phyloP scores from a whole-genome alignment of 179 eudicot genomes.

The Spergularia azorica region DNA sequence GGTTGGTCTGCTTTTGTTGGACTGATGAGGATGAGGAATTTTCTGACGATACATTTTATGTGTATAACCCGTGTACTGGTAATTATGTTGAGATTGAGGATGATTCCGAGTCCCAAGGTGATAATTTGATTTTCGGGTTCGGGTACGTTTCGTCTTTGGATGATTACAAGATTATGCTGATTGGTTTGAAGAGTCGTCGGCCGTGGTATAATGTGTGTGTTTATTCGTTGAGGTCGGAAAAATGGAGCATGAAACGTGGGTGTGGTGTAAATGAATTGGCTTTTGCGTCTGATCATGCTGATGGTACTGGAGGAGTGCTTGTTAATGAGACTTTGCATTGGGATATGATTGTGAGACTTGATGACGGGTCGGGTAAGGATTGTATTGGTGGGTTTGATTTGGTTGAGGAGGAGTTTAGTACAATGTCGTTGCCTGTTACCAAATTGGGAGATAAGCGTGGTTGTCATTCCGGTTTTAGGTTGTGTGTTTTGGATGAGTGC shows the following conservation, averaged over 20 bases:
- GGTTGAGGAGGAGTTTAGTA: background rate
- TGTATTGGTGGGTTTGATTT: slow-evolving; percentile 10
- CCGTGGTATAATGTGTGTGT: background rate
- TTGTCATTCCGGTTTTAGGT: too few relatives aligned
- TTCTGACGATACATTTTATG: background rate
- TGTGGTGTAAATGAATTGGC: background rate
- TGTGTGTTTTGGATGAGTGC: background rate
- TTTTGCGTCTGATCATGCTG: background rate
- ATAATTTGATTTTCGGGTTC: slow-evolving; percentile 3
- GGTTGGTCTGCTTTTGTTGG: too few relatives aligned
- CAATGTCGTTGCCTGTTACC: background rate
- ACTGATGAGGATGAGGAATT: too few relatives aligned
- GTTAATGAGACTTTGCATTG: slow-evolving; percentile 11
- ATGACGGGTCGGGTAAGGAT: too few relatives aligned
- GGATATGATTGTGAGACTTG: background rate
- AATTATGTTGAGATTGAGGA: background rate
- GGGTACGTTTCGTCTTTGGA: slow-evolving; percentile 2
- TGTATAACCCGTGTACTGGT: slow-evolving; percentile 2
- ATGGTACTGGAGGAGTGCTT: background rate
- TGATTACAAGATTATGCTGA: background rate
- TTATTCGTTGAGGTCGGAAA: background rate
- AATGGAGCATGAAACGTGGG: background rate
- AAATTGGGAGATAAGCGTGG: background rate
- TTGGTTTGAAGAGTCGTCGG: background rate
- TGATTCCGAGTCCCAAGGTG: too few relatives aligned